Evolutionary conservation across 306 rosid genomes (phyloP), one percentile per base, ranked within the genome.

Genomic region (Trichosanthes truncata): DNA sequence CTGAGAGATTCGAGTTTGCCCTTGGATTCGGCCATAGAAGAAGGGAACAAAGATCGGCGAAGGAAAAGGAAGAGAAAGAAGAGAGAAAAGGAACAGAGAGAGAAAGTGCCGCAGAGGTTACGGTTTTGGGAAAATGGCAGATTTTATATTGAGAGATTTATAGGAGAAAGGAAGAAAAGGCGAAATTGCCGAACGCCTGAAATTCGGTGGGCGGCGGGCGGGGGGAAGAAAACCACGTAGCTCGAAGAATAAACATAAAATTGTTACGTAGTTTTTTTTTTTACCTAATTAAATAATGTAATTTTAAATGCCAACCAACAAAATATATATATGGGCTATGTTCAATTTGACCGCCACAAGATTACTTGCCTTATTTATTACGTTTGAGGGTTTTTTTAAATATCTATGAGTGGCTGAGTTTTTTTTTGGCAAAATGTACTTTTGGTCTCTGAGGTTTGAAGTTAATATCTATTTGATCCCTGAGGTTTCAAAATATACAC

Each of bases 21-120:
- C 89, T 87, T 93, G 17, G 95, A 63, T 61, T 93, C 99, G 40
- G 93, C 86, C 97, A 95, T 95, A 61, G 38, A 71, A 9, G 75
- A 53, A 9, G 43, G 77, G 78, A 17, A 60, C 11, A 78, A 33
- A 76, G 1, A 74, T 51, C 41, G 65, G 40, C 76, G 33, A 69
- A 20, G 43, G 48, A 15, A 61, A 3, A 26, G 61, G 40, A 68
- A 15, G 65, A 49, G 66, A 9, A 21, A 56, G 65, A 35, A 55
- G 76, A 79, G 25, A 76, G 63, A 29, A 29, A 40, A 73, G 4
- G 55, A 49, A 49, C 20, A 12, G 38, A 36, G 77, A 15, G 33
- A 26, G 67, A 12, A 76, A 52, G 17, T 11, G 21, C 21, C 15
- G 17, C 14, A 23, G 41, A 6, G 52, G 17, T 20, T 66, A 36